These are phyloP conservation scores for Didymellaceae sp. DNA, from an alignment of 2,329 filamentous ascomycete genomes.

Conservation along the genomic window DNA sequence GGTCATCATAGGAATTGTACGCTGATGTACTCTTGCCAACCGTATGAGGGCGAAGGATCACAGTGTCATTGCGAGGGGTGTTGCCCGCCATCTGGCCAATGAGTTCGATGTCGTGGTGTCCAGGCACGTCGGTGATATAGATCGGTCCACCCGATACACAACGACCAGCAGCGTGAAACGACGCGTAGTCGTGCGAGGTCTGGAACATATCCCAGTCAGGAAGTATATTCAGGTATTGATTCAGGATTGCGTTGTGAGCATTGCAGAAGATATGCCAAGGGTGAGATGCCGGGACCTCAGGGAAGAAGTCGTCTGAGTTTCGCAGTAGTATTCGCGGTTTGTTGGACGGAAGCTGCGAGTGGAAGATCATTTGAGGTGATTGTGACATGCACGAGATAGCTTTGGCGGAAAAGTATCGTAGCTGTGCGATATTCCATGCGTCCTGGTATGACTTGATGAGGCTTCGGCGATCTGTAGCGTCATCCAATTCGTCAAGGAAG, in stretches of 20 bases:
- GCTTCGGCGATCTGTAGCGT: slow-evolving; percentile 71
- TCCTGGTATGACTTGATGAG: slow-evolving; percentile 81
- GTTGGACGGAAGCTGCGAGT: slow-evolving; percentile 79
- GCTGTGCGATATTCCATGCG: slow-evolving; percentile 79
- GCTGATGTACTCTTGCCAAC: slow-evolving; percentile 74
- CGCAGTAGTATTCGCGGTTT: slow-evolving; percentile 76
- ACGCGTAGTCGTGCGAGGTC: slow-evolving; percentile 71
- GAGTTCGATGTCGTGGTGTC: slow-evolving; percentile 75
- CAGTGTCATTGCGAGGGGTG: slow-evolving; percentile 73
- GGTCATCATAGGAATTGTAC: slow-evolving; percentile 78
- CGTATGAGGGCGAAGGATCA: slow-evolving; percentile 80
- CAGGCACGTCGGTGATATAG: slow-evolving; percentile 91
- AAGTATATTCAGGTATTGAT: slow-evolving; percentile 82
- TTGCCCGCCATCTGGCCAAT: slow-evolving; percentile 81
- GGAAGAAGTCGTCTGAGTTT: slow-evolving; percentile 93
- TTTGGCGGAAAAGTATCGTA: slow-evolving; percentile 78
- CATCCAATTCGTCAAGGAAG: slow-evolving; percentile 77
- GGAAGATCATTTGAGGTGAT: slow-evolving; percentile 83
- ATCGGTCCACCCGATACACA: slow-evolving; percentile 91
- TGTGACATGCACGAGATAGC: slow-evolving; percentile 96
- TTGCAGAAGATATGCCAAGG: slow-evolving; percentile 97
- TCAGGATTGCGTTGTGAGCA: slow-evolving; percentile 84
- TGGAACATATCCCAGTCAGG: slow-evolving; percentile 86
- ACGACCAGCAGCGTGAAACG: slow-evolving; percentile 87
- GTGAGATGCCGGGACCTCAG: slow-evolving; percentile 78